These are phyloP conservation scores for Williopsis jadinii DNA, from an alignment of 1,139 yeast species.

Conservation along the genomic window DNA sequence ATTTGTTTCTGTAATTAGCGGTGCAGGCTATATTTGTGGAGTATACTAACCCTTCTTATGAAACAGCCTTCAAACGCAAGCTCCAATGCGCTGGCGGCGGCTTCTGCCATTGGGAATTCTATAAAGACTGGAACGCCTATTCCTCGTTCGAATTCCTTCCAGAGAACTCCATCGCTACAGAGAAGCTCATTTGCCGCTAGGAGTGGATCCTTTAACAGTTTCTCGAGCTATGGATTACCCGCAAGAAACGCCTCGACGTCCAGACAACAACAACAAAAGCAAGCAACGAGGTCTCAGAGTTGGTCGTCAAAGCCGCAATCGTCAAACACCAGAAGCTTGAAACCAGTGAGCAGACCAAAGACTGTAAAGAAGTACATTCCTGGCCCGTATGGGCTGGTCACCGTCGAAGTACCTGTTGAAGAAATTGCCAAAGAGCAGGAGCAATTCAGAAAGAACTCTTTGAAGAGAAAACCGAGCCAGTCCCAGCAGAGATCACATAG, in stretches of 20 bases:
- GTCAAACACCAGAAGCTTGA: background rate
- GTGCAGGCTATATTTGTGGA: background rate
- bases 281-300: conserved; percentile 2
- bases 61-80: conserved; percentile 21
- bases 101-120: conserved; percentile 33
- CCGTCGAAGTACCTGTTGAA: conserved; percentile 38
- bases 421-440: conserved; percentile 12
- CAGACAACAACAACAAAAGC: background rate
- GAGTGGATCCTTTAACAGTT: conserved; percentile 6
- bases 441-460: background rate
- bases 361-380: conserved; percentile 40
- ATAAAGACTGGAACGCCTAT: conserved; percentile 25
- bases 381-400: conserved; percentile 38
- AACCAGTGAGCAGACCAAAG: conserved; percentile 14
- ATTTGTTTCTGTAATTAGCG: background rate
- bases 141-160: conserved; percentile 21
- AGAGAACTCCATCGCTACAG: conserved; percentile 21
- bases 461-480: conserved; percentile 1
- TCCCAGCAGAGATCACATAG: conserved; percentile 4
- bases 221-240: conserved; percentile 7
- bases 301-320: background rate
- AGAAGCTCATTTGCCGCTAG: conserved; percentile 6
- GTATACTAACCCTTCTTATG: conserved; percentile 3
- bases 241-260: conserved; percentile 5
- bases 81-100: conserved; percentile 39